phyloP scores from a whole-genome alignment of 371 early-diverging fungal genomes.

The Fennellomyces sp. region DNA sequence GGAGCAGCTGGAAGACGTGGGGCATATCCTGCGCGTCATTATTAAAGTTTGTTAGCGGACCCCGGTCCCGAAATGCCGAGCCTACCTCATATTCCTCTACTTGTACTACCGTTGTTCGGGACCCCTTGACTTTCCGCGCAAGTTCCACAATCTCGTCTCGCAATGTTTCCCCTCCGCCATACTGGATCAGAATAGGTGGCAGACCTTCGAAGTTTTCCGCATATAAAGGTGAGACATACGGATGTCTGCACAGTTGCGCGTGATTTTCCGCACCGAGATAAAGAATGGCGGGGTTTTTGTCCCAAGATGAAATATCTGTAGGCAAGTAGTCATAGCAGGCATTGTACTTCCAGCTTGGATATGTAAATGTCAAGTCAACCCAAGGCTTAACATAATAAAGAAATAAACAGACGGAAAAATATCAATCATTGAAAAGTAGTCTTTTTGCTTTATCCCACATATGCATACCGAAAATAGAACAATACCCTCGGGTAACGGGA shows the following conservation, averaged over 20 bases:
- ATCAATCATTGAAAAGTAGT: too few relatives aligned
- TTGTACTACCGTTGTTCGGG: slow-evolving; percentile 5
- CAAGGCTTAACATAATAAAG: neutral
- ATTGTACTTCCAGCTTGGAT: neutral
- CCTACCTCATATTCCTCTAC: slow-evolving; percentile 4
- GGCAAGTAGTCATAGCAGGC: neutral
- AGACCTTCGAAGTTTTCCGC: neutral
- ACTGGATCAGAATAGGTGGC: neutral
- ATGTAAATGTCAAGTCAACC: slow-evolving; percentile 3
- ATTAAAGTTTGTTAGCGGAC: neutral
- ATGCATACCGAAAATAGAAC: neutral
- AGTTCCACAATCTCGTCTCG: slow-evolving; percentile 2
- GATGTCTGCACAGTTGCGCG: neutral
- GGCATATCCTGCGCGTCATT: neutral
- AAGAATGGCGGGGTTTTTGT: neutral
- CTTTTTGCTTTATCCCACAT: too few relatives aligned
- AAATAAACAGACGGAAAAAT: neutral
- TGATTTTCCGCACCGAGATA: neutral
- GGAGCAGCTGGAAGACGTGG: neutral
- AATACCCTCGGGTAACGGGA: neutral
- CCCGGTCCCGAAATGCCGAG: neutral
- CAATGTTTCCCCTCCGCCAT: neutral
- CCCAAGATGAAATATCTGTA: too few relatives aligned
- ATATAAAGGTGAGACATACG: neutral
- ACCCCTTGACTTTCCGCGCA: neutral